Evolutionary conservation across 1,284 basidiomycete genomes (phyloP).

Genomic region (Phellinidium pouzarii): DNA sequence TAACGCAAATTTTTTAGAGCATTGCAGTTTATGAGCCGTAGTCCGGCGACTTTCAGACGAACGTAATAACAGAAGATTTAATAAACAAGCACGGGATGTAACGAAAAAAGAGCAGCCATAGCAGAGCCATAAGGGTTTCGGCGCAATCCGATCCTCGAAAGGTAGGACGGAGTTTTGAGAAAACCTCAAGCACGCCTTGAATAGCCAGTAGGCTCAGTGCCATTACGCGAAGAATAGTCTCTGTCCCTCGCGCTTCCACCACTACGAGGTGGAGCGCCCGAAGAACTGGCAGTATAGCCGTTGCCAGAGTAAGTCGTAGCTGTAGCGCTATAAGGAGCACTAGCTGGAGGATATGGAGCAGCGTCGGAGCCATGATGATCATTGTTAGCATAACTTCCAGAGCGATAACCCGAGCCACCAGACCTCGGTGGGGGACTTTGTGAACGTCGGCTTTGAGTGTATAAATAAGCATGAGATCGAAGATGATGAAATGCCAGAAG

Average conservation of each 20-base stretch:
- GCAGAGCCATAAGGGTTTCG: conserved; percentile 3
- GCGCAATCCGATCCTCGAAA: not conserved
- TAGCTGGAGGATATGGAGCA: conserved; percentile 35
- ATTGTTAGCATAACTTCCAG: conserved; percentile 29
- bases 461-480: not conserved
- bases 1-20: not conserved
- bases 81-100: conserved; percentile 13
- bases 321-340: conserved; percentile 26
- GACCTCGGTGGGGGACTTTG: conserved; percentile 51
- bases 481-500: conserved; percentile 15
- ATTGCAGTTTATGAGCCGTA: not conserved
- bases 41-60: not conserved
- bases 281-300: conserved; percentile 42
- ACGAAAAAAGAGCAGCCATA: conserved; percentile 1
- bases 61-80: not conserved
- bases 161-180: not conserved
- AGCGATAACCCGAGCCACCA: conserved; percentile 29
- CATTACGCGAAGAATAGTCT: conserved; percentile 57
- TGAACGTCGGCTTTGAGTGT: conserved; percentile 54
- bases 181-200: conserved; percentile 30
- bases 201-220: conserved; percentile 32
- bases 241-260: conserved; percentile 47
- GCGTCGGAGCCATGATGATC: conserved; percentile 40
- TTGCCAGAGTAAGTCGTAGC: conserved; percentile 33
- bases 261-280: conserved; percentile 30